A percentile compares a stretch with the other conserved stretches of the same genome.
phyloP scores from a whole-genome alignment of 2,329 filamentous ascomycete species.

The Aspergillus alliaceus region DNA sequence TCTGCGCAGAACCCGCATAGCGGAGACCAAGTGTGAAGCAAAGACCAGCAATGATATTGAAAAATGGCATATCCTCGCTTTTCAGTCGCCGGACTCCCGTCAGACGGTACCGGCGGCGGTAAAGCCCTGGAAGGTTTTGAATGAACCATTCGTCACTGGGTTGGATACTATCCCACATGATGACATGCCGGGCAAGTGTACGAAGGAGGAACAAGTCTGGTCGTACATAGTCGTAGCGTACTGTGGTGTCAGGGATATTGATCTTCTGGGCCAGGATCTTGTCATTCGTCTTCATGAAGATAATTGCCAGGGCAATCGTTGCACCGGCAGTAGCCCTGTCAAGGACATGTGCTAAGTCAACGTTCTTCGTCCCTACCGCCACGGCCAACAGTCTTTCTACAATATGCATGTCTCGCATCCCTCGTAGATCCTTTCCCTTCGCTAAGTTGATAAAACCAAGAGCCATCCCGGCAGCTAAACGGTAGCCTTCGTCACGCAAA shows the following conservation, averaged over 20 bases:
- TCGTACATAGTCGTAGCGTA: constrained; percentile 93
- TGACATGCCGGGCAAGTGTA: constrained; percentile 84
- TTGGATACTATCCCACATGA: constrained; percentile 85
- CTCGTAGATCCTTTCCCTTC: constrained; percentile 82
- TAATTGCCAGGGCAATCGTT: constrained; percentile 82
- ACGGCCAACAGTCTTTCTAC: constrained; percentile 84
- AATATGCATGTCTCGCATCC: constrained; percentile 89
- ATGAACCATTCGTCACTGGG: constrained; percentile 74
- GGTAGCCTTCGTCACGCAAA: constrained; percentile 91
- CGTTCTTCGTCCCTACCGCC: constrained; percentile 84
- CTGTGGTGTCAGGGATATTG: constrained; percentile 82
- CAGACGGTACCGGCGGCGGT: constrained; percentile 63
- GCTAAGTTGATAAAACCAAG: constrained; percentile 93
- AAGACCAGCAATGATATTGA: constrained; percentile 85
- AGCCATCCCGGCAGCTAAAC: constrained; percentile 88
- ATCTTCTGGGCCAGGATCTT: constrained; percentile 84
- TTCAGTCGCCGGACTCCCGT: constrained; percentile 61
- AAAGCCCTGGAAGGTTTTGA: constrained; percentile 68
- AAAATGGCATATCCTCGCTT: constrained; percentile 86
- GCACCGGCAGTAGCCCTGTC: constrained; percentile 94
- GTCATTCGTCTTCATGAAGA: constrained; percentile 97
- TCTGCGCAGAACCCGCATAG: constrained; percentile 71
- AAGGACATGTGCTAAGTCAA: constrained; percentile 87
- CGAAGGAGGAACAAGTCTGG: constrained; percentile 90
- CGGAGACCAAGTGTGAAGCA: constrained; percentile 76